These are phyloP conservation scores for Botrytis squamosa DNA, from an alignment of 2,329 filamentous ascomycete genomes.

Conservation along the genomic window DNA sequence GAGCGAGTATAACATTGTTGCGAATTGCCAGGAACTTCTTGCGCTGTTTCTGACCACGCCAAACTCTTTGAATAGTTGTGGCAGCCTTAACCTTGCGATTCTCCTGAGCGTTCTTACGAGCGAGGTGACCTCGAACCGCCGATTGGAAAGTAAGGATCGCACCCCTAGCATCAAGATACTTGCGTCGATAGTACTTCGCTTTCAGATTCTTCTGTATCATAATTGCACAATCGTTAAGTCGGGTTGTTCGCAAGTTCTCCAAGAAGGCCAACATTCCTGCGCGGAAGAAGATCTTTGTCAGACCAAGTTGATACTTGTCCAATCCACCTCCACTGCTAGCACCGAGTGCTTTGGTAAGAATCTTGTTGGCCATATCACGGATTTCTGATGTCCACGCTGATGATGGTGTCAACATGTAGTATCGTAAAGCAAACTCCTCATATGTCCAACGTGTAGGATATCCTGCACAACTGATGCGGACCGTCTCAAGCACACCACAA, in stretches of 20 bases:
- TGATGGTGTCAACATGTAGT: slow-evolving; percentile 96
- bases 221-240: slow-evolving; percentile 89
- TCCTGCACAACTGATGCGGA: slow-evolving; percentile 93
- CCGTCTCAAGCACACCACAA: slow-evolving; percentile 97
- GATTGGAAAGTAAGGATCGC: slow-evolving; percentile 81
- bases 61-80: slow-evolving; percentile 91
- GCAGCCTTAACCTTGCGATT: slow-evolving; percentile 81
- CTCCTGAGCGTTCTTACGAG: slow-evolving; percentile 75
- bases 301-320: slow-evolving; percentile 95
- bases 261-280: slow-evolving; percentile 98
- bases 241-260: slow-evolving; percentile 86
- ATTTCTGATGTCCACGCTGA: slow-evolving; percentile 91
- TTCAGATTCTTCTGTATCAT: slow-evolving; percentile 99
- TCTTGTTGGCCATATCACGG: slow-evolving; percentile 88
- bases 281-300: slow-evolving; percentile 99
- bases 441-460: slow-evolving; percentile 99
- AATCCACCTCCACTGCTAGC: slow-evolving; percentile 69
- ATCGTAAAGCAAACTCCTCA: slow-evolving; percentile 94
- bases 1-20: slow-evolving; percentile 80
- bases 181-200: slow-evolving; percentile 90
- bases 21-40: slow-evolving; percentile 77
- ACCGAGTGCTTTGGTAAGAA: slow-evolving; percentile 83
- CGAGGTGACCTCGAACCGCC: slow-evolving; percentile 71
- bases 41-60: slow-evolving; percentile 88
- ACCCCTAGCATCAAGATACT: slow-evolving; percentile 82